Evolutionary conservation across 495 filamentous ascomycete genomes (phyloP).

Genomic region (Letharia lupina): DNA sequence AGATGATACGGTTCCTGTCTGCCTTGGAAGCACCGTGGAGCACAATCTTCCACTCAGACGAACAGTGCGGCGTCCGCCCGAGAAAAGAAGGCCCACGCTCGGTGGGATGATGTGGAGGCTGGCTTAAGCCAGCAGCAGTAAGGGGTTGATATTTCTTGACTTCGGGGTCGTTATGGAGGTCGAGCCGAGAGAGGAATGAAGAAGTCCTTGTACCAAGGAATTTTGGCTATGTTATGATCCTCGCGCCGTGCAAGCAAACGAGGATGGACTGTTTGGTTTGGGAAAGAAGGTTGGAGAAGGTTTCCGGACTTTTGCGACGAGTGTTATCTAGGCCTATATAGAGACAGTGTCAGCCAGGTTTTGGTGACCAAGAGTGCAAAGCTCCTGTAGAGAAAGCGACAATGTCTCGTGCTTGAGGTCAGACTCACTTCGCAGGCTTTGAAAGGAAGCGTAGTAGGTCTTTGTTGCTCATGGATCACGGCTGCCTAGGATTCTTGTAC

Average conservation of each 20-base stretch:
- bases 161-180: slow-evolving; percentile 71
- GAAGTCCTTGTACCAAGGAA: slow-evolving; percentile 76
- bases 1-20: background rate
- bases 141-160: slow-evolving; percentile 36
- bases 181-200: slow-evolving; percentile 73
- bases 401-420: slow-evolving; percentile 13
- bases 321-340: slow-evolving; percentile 83
- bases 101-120: slow-evolving; percentile 29
- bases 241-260: slow-evolving; percentile 80
- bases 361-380: background rate
- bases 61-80: slow-evolving; percentile 80
- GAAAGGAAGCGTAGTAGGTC: slow-evolving; percentile 92
- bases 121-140: slow-evolving; percentile 41
- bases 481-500: slow-evolving; percentile 7
- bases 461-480: slow-evolving; percentile 78
- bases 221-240: slow-evolving; percentile 63
- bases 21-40: slow-evolving; percentile 42
- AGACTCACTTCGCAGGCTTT: slow-evolving; percentile 85
- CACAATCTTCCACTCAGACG: slow-evolving; percentile 73
- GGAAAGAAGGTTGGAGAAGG: slow-evolving; percentile 23
- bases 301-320: slow-evolving; percentile 27
- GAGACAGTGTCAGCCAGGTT: slow-evolving; percentile 13
- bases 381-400: background rate
- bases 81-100: slow-evolving; percentile 88
- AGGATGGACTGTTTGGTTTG: slow-evolving; percentile 54